Base-by-base conservation (phyloP, 2,329 filamentous ascomycete genomes). In the Epicoccum sorghinum region DNA sequence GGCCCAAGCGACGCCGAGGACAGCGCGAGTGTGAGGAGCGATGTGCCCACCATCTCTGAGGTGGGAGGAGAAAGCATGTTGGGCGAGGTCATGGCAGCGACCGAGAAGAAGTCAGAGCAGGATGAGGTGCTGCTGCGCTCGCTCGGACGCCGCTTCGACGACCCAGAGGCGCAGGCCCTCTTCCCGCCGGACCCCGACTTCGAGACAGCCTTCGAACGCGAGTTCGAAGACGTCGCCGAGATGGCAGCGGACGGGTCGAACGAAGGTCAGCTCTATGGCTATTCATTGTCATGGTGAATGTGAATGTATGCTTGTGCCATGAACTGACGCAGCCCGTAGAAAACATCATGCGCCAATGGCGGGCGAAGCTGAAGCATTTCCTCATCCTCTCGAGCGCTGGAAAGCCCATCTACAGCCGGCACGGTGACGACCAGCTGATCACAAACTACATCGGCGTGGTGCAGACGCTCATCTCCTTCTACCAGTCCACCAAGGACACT, bases 381-480 rank as follows among this genome's bases (percentile, higher is more conserved):
- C 86, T 99, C 76, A 96, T 99, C 66, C 80, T 99, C 1, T 98
- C 95, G 2, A 93, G 92, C 12, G 93, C 96, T 8, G 95, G 95
- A 18, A 99, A 99, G 73, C 96, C 95, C 9, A 96, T 99, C 43
- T 99, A 93, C 82, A 98, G 92, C 68, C 86, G 96, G 43, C 93
- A 99, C 71, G 95, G 96, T 36, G 91, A 97, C 64, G 83, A 96
- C 61, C 87, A 89, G 49, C 80, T 98, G 38, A 91, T 98, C 70
- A 96, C 96, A 66, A 89, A 90, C 45, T 97, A 95, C 66, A 93
- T 98, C 72, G 95, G 95, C 36, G 89, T 99, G 14, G 88, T 97
- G 2, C 95, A 98, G 73, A 99, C 95, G 38, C 93, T 99, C 65
- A 96, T 99, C 58, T 98, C 95, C 1, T 97, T 97, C 72, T 98